These are phyloP conservation scores for Hyphopichia pseudoburtonii DNA, from an alignment of 1,139 yeast genomes.

Conservation along the genomic window DNA sequence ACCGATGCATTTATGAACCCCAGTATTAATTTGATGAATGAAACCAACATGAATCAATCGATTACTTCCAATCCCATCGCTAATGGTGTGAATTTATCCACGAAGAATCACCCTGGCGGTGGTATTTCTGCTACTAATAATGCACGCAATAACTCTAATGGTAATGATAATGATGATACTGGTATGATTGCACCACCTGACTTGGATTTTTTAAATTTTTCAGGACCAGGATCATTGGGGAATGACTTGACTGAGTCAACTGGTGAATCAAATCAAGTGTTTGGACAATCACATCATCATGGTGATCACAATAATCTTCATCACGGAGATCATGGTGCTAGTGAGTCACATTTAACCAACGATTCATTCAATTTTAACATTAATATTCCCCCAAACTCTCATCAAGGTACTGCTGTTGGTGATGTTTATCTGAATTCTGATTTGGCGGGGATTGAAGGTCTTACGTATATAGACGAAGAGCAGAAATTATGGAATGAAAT, in stretches of 20 bases:
- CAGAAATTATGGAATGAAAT: constrained; percentile 74
- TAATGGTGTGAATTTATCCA: too few species aligned
- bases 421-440: constrained; percentile 36
- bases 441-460: constrained; percentile 46
- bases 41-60: too few species aligned
- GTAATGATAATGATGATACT: too few species aligned
- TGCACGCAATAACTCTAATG: too few species aligned
- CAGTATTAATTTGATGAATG: too few species aligned
- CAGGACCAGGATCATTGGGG: constrained; percentile 6
- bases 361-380: constrained; percentile 19
- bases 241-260: background rate
- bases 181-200: constrained; percentile 11
- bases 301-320: too few species aligned
- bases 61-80: too few species aligned
- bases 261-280: background rate
- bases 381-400: constrained; percentile 12
- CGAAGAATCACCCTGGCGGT: too few species aligned
- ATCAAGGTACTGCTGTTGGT: constrained; percentile 26
- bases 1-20: constrained; percentile 1
- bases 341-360: constrained; percentile 9
- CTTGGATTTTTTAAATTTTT: constrained; percentile 22
- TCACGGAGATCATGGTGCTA: too few species aligned
- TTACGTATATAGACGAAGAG: constrained; percentile 49
- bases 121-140: too few species aligned
- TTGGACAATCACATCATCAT: too few species aligned